A percentile compares a stretch with the other conserved stretches of the same genome.
Evolutionary conservation across 2,329 filamentous ascomycete genomes (phyloP).

Genomic region (Hymenoscyphus occultus): DNA sequence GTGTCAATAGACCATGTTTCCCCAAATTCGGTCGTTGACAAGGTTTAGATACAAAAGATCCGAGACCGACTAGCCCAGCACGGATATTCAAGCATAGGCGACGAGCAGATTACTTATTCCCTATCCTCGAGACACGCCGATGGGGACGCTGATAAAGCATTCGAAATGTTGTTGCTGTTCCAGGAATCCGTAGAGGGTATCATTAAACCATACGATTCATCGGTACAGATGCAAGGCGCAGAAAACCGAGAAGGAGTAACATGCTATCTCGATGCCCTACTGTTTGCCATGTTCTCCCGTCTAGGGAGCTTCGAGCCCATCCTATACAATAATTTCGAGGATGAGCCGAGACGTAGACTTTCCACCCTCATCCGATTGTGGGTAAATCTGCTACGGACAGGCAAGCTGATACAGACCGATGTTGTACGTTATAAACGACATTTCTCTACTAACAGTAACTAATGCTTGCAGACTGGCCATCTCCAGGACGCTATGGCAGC

Average conservation of each 20-base stretch:
- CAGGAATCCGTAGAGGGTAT: constrained; percentile 79
- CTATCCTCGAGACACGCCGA: constrained; percentile 61
- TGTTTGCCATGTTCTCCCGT: constrained; percentile 95
- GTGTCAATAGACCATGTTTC: neutral
- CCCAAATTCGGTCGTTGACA: constrained; percentile 16
- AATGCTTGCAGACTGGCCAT: constrained; percentile 61
- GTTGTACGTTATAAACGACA: constrained; percentile 54
- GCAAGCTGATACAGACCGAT: constrained; percentile 80
- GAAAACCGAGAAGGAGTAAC: constrained; percentile 83
- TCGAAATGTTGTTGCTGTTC: constrained; percentile 73
- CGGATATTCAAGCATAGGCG: constrained; percentile 55
- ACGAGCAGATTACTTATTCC: constrained; percentile 61
- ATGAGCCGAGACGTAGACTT: constrained; percentile 68
- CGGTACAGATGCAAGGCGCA: constrained; percentile 73
- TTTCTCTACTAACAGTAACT: constrained; percentile 19
- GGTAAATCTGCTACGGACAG: constrained; percentile 87
- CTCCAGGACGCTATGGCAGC: constrained; percentile 78
- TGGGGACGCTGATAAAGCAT: constrained; percentile 70
- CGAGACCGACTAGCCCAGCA: constrained; percentile 49
- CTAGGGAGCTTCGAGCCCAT: constrained; percentile 91
- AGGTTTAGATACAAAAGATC: constrained; percentile 48
- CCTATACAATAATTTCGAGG: constrained; percentile 73
- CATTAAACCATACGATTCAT: constrained; percentile 70
- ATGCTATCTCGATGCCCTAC: constrained; percentile 87
- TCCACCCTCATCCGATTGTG: constrained; percentile 79